Base-by-base conservation (phyloP, 495 filamentous ascomycete species). In the Polyplosphaeria fusca region DNA sequence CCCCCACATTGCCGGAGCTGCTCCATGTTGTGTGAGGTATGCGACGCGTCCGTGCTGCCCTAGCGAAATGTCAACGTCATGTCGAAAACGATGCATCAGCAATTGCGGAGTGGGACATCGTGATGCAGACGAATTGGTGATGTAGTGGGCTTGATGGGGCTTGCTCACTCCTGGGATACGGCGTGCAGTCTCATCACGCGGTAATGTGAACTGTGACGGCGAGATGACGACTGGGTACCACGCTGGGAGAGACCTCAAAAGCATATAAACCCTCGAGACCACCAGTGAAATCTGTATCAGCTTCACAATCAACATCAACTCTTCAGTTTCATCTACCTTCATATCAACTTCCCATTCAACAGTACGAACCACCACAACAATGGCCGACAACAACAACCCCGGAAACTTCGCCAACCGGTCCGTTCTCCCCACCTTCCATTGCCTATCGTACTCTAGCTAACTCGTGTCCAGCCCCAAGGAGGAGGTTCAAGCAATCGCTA, bases 351-450 rank as follows among this genome's bases (percentile, higher is more conserved):
- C n/a, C 16, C 5, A 11, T 44, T 44, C 40, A 18, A 7, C 40
- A 44, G 18, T 44, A 5, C 40, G 18, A 44, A 44, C 5, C 40
- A 44, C 39, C 48, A 14, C 41, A 5, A 50, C 50, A 25, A 54
- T 54, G 50, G 37, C 50, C 40, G 50, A 54, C 39, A 54, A 46
- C 41, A 54, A 50, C 50, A 42, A 42, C 39, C 50, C 50, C 18
- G 50, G 50, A 19, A 54, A 47, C 50, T 54, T 54, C 41, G 37
- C 50, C 50, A 54, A 54, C 50, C 50, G n/a, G n/a, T n/a, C n/a
- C n/a, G n/a, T n/a, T n/a, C n/a, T n/a, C n/a, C n/a, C n/a, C n/a
- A n/a, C n/a, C n/a, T n/a, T n/a, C n/a, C n/a, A n/a, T n/a, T n/a
- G n/a, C n/a, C n/a, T n/a, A n/a, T n/a, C n/a, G n/a, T n/a, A n/a